Evolutionary conservation across 176 grass and related monocot genomes (phyloP).

Genomic region (Paspalum vaginatum): DNA sequence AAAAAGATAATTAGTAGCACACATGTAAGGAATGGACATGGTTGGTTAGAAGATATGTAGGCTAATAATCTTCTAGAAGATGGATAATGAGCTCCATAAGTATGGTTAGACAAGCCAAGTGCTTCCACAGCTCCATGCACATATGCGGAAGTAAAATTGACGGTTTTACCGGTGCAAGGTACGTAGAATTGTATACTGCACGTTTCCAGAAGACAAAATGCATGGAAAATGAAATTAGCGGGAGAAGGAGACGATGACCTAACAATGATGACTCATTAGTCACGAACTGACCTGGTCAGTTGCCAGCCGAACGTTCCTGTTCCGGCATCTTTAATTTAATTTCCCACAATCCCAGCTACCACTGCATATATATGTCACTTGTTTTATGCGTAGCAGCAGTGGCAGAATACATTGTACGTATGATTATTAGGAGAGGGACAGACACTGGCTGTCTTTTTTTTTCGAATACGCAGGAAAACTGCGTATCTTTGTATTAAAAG

Average conservation of each 20-base stretch:
- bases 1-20: no score
- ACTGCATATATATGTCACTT: not conserved
- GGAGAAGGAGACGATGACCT: not conserved
- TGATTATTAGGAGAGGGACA: not conserved
- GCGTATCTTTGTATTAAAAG: no score
- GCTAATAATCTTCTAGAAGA: no score
- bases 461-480: no score
- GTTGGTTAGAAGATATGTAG: no score
- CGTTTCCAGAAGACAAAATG: not conserved
- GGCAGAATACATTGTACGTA: not conserved
- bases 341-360: not conserved
- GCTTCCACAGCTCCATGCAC: no score
- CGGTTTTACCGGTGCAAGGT: not conserved
- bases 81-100: no score
- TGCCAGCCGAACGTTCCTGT: not conserved
- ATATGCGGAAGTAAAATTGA: no score
- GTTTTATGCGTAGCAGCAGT: not conserved
- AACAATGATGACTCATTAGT: not conserved
- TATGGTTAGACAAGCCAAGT: no score
- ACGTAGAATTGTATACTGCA: not conserved
- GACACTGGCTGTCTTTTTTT: no score
- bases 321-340: not conserved
- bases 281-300: not conserved
- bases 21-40: no score
- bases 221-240: not conserved